A percentile compares a stretch with the other conserved stretches of the same genome.
Evolutionary conservation across 2,329 filamentous ascomycete species (phyloP).

Genomic region (Diplodia scrobiculata): DNA sequence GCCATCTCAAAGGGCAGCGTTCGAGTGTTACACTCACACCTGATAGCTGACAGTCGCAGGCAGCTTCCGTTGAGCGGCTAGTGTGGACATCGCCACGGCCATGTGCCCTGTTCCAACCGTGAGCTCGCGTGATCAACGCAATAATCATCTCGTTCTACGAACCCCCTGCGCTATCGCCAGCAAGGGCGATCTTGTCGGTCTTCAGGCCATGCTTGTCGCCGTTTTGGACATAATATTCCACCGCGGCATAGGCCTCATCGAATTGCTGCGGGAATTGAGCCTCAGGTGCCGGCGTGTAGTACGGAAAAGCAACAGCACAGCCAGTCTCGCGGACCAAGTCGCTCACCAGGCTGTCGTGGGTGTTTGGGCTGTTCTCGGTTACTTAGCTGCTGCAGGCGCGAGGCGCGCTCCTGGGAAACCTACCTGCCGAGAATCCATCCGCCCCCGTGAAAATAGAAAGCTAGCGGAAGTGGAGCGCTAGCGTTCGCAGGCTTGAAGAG

Average conservation of each 20-base stretch:
- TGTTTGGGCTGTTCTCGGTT: slow-evolving; percentile 3
- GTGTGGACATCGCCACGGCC: not conserved
- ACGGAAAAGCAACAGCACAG: slow-evolving; percentile 3
- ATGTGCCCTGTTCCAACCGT: not conserved
- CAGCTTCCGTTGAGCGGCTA: not conserved
- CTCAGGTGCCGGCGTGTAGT: slow-evolving; percentile 14
- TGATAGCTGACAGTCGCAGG: slow-evolving; percentile 8
- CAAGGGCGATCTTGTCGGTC: slow-evolving; percentile 5
- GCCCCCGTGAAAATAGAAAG: slow-evolving; percentile 20
- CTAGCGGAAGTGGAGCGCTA: not conserved
- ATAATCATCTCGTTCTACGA: not conserved
- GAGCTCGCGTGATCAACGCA: not conserved
- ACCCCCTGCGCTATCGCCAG: slow-evolving; percentile 18
- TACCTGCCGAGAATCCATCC: slow-evolving; percentile 24
- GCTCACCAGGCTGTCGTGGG: slow-evolving; percentile 21
- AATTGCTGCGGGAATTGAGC: slow-evolving; percentile 18
- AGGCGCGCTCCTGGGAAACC: not conserved
- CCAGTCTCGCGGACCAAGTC: slow-evolving; percentile 21
- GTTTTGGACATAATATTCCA: slow-evolving; percentile 14
- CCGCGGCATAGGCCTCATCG: slow-evolving; percentile 5
- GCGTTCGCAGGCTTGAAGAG: slow-evolving; percentile 14
- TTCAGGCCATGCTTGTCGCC: slow-evolving; percentile 7
- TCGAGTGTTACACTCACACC: not conserved
- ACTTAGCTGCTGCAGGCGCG: slow-evolving; percentile 5
- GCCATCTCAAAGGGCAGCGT: not conserved